Evolutionary conservation across 2,329 filamentous ascomycete genomes (phyloP).

Genomic region (Phialocephala sp.): DNA sequence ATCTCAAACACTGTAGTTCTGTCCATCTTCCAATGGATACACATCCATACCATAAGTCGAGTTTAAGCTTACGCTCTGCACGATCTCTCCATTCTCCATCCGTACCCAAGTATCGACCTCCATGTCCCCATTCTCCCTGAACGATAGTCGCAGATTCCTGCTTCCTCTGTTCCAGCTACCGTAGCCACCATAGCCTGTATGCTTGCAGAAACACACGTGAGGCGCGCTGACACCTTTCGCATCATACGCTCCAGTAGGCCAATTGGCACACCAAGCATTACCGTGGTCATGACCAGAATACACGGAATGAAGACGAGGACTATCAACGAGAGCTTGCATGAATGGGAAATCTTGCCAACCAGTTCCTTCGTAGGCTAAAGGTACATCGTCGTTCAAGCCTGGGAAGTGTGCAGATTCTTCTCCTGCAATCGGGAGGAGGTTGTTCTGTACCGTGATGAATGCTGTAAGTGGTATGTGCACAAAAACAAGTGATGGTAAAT

Average conservation of each 20-base stretch:
- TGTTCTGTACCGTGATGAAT: conserved; percentile 48
- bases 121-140: conserved; percentile 22
- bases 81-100: conserved; percentile 59
- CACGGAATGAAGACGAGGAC: conserved; percentile 59
- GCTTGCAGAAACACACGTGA: conserved; percentile 66
- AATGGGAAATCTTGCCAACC: conserved; percentile 61
- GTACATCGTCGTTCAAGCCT: conserved; percentile 52
- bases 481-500: conserved; percentile 58
- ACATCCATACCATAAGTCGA: conserved; percentile 61
- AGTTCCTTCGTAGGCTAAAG: conserved; percentile 41
- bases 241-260: conserved; percentile 48
- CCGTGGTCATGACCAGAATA: conserved; percentile 73
- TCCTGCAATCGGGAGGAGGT: conserved; percentile 19
- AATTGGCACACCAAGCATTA: conserved; percentile 62
- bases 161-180: conserved; percentile 67
- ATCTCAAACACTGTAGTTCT: conserved; percentile 10
- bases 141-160: conserved; percentile 53
- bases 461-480: conserved; percentile 58
- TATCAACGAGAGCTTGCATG: conserved; percentile 64
- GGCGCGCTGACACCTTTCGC: conserved; percentile 53
- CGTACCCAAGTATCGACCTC: conserved; percentile 65
- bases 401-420: conserved; percentile 48
- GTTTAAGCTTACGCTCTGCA: conserved; percentile 61
- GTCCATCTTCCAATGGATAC: conserved; percentile 49
- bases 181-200: conserved; percentile 74